Percentiles rank a stretch among this genome's conserved stretches.
Conservation (phyloP, 2,329 filamentous ascomycete species). For the Talaromyces sp. region DNA sequence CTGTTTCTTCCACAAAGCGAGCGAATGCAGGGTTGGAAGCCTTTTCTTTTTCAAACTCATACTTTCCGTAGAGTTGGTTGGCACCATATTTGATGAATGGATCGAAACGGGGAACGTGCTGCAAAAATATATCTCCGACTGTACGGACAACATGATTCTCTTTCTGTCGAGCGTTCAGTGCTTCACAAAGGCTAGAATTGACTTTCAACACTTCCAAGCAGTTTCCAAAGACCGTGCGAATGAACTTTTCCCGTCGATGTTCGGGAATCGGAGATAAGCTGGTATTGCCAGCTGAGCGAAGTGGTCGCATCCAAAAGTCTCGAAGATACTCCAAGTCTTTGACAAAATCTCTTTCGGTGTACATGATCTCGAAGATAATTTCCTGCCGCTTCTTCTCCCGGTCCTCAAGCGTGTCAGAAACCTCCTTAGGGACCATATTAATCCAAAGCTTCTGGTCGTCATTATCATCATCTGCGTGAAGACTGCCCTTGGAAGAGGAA, state of each 20-base stretch:
- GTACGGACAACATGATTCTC: slow-evolving; percentile 84
- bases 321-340: slow-evolving; percentile 97
- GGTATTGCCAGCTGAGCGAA: slow-evolving; percentile 67
- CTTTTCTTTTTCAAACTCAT: slow-evolving; percentile 96
- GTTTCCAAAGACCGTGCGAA: slow-evolving; percentile 93
- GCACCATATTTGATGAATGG: slow-evolving; percentile 96
- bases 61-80: slow-evolving; percentile 94
- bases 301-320: slow-evolving; percentile 96
- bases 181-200: slow-evolving; percentile 82
- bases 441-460: slow-evolving; percentile 99
- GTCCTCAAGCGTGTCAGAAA: slow-evolving; percentile 85
- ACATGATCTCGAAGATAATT: slow-evolving; percentile 97
- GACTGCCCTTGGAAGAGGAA: slow-evolving; percentile 66
- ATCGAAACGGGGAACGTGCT: slow-evolving; percentile 87
- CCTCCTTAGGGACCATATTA: slow-evolving; percentile 92
- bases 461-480: slow-evolving; percentile 83
- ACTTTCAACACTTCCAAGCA: slow-evolving; percentile 92
- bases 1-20: slow-evolving; percentile 93
- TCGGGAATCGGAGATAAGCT: slow-evolving; percentile 81
- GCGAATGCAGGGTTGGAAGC: slow-evolving; percentile 79
- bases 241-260: slow-evolving; percentile 81
- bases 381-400: slow-evolving; percentile 96
- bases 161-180: slow-evolving; percentile 87
- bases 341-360: slow-evolving; percentile 97
- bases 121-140: slow-evolving; percentile 89